Base-by-base conservation (phyloP, 169 alveolate species). In the Eimeria nieschulzi region DNA sequence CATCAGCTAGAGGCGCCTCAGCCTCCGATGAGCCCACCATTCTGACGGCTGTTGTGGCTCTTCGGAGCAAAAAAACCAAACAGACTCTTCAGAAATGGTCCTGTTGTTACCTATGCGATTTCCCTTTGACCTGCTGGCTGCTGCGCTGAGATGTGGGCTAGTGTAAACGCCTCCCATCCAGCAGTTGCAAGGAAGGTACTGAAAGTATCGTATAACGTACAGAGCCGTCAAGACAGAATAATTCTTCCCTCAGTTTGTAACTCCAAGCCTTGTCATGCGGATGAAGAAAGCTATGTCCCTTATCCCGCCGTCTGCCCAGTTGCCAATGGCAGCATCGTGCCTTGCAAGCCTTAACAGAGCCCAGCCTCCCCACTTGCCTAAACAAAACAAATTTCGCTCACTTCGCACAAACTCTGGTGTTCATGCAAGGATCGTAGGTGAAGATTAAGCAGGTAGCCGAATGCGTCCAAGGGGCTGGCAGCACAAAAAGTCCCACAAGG, bases 11-110 rank as follows among this genome's bases (percentile, higher is more conserved):
- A 6, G 61, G 15, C 68, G 68, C 15, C 15, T 19, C n/a, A 12
- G 23, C 61, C 87, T 80, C 87, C 63, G 75, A 71, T 21, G 87
- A 23, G 10, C 76, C 87, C 75, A 26, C 26, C 76, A 80, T 80
- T 80, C 61, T 21, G 25, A 25, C 87, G 15, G 75, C 73, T 25
- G 54, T 5, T 12, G 87, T 17, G 8, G 9, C 63, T 7, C 61
- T 15, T 0, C 72, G 2, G 68, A 2, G 5, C 68, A 59, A 5
- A 59, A 59, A 59, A 59, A 2, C 68, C n/a, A 59, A 15, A 12
- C 68, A 59, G n/a, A 59, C 23, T 59, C 15, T 19, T 59, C 68
- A 19, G 68, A 12, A 19, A 59, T 59, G 23, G 23, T 59, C 9
- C n/a, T 12, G 23, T 59, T 12, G 68, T 59, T 12, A 33, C 46